Conservation (phyloP, 2,329 filamentous ascomycete species). For the Chaetomiaceae sp. region DNA sequence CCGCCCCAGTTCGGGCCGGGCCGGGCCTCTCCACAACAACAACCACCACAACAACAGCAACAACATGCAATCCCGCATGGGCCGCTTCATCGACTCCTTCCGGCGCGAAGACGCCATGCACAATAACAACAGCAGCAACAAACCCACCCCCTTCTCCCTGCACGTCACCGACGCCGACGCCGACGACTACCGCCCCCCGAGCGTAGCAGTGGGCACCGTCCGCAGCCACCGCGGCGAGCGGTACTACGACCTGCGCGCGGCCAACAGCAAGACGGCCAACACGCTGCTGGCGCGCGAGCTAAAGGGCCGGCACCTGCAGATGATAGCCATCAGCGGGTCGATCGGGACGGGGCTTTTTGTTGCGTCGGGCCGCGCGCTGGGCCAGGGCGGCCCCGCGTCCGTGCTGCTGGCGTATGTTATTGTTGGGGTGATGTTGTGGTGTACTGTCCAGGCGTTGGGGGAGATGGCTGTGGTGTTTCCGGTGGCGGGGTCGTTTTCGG, state of each 20-base stretch:
- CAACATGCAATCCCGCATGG: slow-evolving; percentile 7
- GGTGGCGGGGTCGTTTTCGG: slow-evolving; percentile 55
- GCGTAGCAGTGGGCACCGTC: slow-evolving; percentile 3
- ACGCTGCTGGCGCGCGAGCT: slow-evolving; percentile 26
- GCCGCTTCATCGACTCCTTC: slow-evolving; percentile 26
- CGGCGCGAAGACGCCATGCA: slow-evolving; percentile 20
- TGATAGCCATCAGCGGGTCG: slow-evolving; percentile 71
- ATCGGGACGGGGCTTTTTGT: slow-evolving; percentile 92
- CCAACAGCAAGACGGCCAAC: slow-evolving; percentile 23
- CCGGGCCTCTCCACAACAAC: no score
- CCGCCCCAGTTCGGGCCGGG: no score
- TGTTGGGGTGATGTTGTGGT: slow-evolving; percentile 84
- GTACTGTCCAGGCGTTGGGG: slow-evolving; percentile 56
- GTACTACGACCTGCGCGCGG: slow-evolving; percentile 25
- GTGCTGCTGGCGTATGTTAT: slow-evolving; percentile 70
- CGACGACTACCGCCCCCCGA: neutral
- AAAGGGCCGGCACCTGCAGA: slow-evolving; percentile 78
- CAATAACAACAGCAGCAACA: no score
- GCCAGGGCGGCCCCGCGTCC: slow-evolving; percentile 73
- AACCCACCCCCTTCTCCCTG: neutral
- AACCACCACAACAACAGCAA: neutral
- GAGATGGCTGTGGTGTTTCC: slow-evolving; percentile 53
- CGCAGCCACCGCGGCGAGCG: slow-evolving; percentile 17
- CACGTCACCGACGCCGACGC: slow-evolving; percentile 3
- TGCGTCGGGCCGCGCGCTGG: slow-evolving; percentile 67